A percentile compares a stretch with the other conserved stretches of the same genome.
Evolutionary conservation across 2,329 filamentous ascomycete species (phyloP).

Genomic region (Paraconiothyrium brasiliense): DNA sequence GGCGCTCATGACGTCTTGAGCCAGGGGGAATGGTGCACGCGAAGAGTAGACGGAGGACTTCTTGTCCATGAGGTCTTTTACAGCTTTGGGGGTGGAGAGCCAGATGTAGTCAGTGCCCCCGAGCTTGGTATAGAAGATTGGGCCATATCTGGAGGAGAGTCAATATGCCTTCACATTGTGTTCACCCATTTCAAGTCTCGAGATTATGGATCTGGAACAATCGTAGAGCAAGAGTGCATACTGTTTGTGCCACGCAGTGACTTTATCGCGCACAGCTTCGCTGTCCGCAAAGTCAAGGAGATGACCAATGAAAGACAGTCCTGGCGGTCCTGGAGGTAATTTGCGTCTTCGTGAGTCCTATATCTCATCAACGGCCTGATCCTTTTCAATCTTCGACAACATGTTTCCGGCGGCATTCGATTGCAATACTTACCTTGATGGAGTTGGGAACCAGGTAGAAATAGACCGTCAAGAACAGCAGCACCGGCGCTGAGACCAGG

Average conservation of each 20-base stretch:
- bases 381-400: background rate
- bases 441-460: constrained; percentile 43
- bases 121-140: constrained; percentile 53
- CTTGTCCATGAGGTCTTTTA: constrained; percentile 65
- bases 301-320: constrained; percentile 53
- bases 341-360: constrained; percentile 44
- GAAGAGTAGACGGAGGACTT: constrained; percentile 63
- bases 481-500: constrained; percentile 25
- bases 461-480: constrained; percentile 35
- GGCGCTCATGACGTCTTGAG: constrained; percentile 56
- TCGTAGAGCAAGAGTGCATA: background rate
- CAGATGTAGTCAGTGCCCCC: constrained; percentile 54
- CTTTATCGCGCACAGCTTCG: constrained; percentile 43
- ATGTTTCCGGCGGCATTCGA: background rate
- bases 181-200: no score
- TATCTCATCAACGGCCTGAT: background rate
- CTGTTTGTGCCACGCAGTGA: constrained; percentile 45
- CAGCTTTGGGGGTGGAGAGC: constrained; percentile 58
- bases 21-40: constrained; percentile 47
- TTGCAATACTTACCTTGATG: constrained; percentile 31
- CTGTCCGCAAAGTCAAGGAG: constrained; percentile 49
- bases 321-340: constrained; percentile 51
- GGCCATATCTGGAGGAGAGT: constrained; percentile 36
- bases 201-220: no score
- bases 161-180: background rate